Evolutionary conservation across 23 red algal genomes (phyloP), one percentile per base, ranked within the genome.

Genomic region (Gracilaria domingensis): DNA sequence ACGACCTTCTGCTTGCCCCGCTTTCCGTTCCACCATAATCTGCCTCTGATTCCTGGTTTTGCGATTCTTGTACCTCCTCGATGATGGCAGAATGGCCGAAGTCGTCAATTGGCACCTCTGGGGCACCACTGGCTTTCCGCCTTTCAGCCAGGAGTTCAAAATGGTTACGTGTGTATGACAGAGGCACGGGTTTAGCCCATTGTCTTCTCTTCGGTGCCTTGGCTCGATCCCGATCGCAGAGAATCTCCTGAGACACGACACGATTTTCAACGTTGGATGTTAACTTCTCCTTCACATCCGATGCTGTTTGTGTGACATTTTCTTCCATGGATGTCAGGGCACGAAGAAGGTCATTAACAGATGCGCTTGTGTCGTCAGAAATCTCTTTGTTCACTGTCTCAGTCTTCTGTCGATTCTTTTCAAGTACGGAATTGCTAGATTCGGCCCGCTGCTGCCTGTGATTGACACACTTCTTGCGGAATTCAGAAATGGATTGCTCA

Each of bases 71-170:
- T 42, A 79, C 51, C 2, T 30, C 26, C 75, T 8, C 53, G 8
- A n/a, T 26, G 12, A 33, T 47, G 13, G 36, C 37, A 23, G 23
- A 30, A 12, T 53, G 79, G 79, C 79, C 58, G 0, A 86, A 24
- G 34, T 86, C 62, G 21, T 86, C 82, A 30, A 86, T 74, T 55
- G 82, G 82, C 48, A 86, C 82, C 26, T 82, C 79, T 2, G 62
- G 61, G 0, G 61, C 36, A 21, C 36, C 36, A 8, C 11, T 37
- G 53, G 59, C 49, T 45, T n/a, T 55, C 26, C 82, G 82, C 12
- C 26, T 45, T 33, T 73, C 82, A 3, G 38, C 36, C 14, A 86
- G 36, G 2, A 86, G 59, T 47, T 69, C 61, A 42, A 32, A 42
- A 36, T 86, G 82, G 45, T 86, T 86, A 1, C 60, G 61, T 50